A percentile compares a stretch with the other conserved stretches of the same genome.
phyloP scores from a whole-genome alignment of 805 yeast genomes.

The Osmozyma mogii region DNA sequence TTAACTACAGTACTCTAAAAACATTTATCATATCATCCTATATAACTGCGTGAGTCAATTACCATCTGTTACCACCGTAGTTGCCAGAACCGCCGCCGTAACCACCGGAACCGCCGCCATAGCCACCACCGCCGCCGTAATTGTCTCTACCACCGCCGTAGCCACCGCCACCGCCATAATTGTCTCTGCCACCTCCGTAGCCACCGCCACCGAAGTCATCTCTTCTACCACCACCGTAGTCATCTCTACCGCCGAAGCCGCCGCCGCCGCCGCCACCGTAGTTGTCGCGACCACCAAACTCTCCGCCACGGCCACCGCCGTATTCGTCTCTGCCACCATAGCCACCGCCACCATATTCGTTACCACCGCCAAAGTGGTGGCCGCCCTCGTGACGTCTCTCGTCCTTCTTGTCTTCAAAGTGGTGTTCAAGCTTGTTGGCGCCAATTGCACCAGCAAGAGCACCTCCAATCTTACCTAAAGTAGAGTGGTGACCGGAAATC shows the following conservation, averaged over 20 bases:
- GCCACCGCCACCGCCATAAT: conserved; percentile 6
- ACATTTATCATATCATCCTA: too few relatives aligned
- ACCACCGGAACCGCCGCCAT: conserved; percentile 6
- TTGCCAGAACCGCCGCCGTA: neutral
- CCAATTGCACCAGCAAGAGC: conserved; percentile 48
- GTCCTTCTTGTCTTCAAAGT: conserved; percentile 18
- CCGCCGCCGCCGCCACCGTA: conserved; percentile 5
- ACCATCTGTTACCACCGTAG: too few relatives aligned
- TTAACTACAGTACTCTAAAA: too few relatives aligned
- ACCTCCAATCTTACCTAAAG: conserved; percentile 42
- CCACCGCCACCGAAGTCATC: neutral
- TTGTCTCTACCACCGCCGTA: conserved; percentile 4
- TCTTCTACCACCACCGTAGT: neutral
- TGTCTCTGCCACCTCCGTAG: conserved; percentile 1
- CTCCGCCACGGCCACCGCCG: conserved; percentile 1
- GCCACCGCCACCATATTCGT: neutral
- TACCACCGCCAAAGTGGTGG: conserved; percentile 2
- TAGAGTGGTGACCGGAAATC: conserved; percentile 25
- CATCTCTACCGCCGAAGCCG: conserved; percentile 2
- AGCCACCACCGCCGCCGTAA: conserved; percentile 6
- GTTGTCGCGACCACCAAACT: conserved; percentile 5
- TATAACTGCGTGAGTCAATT: too few relatives aligned
- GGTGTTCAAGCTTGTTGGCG: conserved; percentile 43
- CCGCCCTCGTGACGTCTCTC: neutral
- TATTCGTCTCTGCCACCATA: conserved; percentile 1